A percentile compares a stretch with the other conserved stretches of the same genome.
Conservation (phyloP, 169 alveolate species). For the Eimeria acervulina region DNA sequence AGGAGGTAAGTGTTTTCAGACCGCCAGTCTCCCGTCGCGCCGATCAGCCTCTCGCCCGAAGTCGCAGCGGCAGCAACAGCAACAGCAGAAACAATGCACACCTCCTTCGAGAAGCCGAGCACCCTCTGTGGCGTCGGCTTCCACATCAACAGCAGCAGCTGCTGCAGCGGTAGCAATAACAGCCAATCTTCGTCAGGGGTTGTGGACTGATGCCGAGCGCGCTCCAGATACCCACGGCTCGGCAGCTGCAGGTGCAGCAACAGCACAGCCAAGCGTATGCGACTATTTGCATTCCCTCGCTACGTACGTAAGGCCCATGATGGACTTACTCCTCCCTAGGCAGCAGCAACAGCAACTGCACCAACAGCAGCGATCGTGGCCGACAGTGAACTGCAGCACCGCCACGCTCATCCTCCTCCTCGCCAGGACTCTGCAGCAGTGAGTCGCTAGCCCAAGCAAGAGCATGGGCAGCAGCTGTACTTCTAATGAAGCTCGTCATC, state of each 20-base stretch:
- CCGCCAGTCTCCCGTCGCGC: background rate
- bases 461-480: background rate
- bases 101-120: background rate
- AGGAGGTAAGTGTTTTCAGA: background rate
- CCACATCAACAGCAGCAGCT: constrained; percentile 71
- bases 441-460: constrained; percentile 20
- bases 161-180: constrained; percentile 39
- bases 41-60: constrained; percentile 56
- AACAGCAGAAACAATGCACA: constrained; percentile 4
- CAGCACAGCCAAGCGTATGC: constrained; percentile 52
- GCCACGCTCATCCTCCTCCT: constrained; percentile 74
- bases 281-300: constrained; percentile 72
- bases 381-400: constrained; percentile 63
- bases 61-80: constrained; percentile 40
- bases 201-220: constrained; percentile 16
- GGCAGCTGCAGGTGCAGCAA: constrained; percentile 35
- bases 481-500: background rate
- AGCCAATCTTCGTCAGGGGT: constrained; percentile 15
- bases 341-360: constrained; percentile 58
- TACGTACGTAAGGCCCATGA: constrained; percentile 39
- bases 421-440: constrained; percentile 74
- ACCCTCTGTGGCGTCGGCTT: background rate
- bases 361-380: constrained; percentile 34
- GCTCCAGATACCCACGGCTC: constrained; percentile 13
- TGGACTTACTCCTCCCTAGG: constrained; percentile 67